These are phyloP conservation scores for Aspergillus conjunctus DNA, from an alignment of 495 filamentous ascomycete species.

Conservation along the genomic window DNA sequence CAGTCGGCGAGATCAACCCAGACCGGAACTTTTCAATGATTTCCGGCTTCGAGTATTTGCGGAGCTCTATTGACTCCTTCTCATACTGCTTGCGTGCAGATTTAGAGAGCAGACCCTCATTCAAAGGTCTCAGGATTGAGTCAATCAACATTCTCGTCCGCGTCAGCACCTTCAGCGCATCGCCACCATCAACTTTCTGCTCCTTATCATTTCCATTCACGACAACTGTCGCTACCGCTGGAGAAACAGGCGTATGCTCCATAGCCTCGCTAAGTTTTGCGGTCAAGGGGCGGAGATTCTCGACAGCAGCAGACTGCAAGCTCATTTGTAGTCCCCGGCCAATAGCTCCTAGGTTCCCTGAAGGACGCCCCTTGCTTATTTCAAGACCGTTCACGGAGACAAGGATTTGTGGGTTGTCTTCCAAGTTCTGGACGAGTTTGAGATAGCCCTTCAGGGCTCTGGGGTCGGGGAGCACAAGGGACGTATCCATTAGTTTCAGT, in stretches of 20 bases:
- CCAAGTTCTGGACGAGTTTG: conserved; percentile 27
- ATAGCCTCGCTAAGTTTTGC: conserved; percentile 34
- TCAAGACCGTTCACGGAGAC: conserved; percentile 33
- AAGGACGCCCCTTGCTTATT: conserved; percentile 12
- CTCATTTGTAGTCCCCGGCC: conserved; percentile 34
- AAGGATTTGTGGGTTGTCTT: conserved; percentile 36
- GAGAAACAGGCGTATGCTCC: conserved; percentile 15
- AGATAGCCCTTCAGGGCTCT: conserved; percentile 38
- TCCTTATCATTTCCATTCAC: background rate
- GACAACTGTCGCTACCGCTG: background rate
- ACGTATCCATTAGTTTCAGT: conserved; percentile 55
- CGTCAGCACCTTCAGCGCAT: conserved; percentile 31
- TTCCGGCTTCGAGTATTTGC: conserved; percentile 36
- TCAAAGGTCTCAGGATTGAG: conserved; percentile 30
- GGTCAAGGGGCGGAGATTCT: conserved; percentile 33
- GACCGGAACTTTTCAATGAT: conserved; percentile 20
- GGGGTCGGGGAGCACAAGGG: conserved; percentile 38
- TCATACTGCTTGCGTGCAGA: conserved; percentile 27
- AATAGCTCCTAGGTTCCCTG: conserved; percentile 23
- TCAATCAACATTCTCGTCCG: conserved; percentile 35
- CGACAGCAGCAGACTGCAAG: conserved; percentile 29
- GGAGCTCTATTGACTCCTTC: conserved; percentile 31
- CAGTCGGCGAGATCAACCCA: conserved; percentile 27
- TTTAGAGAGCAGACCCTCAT: conserved; percentile 32
- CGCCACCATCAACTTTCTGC: conserved; percentile 18